These are phyloP conservation scores for Xerocomus minutiporus DNA, from an alignment of 1,284 basidiomycete genomes.

Conservation along the genomic window DNA sequence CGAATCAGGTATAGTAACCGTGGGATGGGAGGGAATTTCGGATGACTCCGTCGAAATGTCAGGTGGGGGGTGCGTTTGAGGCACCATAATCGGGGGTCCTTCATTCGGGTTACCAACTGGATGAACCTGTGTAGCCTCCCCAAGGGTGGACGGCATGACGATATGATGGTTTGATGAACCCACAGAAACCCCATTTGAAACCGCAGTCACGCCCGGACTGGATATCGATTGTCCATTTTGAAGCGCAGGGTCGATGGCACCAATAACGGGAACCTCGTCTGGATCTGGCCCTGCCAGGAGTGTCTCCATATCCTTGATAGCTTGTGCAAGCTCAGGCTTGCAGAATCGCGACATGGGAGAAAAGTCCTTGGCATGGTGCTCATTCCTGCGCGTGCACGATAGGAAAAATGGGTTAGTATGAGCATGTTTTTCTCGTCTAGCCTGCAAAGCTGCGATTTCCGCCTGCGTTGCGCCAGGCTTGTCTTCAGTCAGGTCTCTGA, in stretches of 20 bases:
- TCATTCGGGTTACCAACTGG: conserved; percentile 9
- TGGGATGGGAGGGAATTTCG: conserved; percentile 42
- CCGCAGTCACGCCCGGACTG: conserved; percentile 1
- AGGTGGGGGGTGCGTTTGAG: conserved; percentile 13
- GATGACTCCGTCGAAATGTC: conserved; percentile 16
- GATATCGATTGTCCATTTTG: conserved; percentile 12
- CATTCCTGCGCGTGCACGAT: conserved; percentile 61
- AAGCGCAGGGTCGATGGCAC: conserved; percentile 25
- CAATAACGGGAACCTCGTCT: conserved; percentile 21
- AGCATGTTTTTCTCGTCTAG: conserved; percentile 55
- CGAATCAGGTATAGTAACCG: conserved; percentile 43
- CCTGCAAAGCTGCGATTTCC: conserved; percentile 46
- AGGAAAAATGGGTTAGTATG: conserved; percentile 71
- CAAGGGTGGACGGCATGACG: conserved; percentile 1
- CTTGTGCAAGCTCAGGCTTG: conserved; percentile 56
- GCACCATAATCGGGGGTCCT: conserved; percentile 1
- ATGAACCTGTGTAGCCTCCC: conserved; percentile 11
- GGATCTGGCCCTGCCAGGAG: conserved; percentile 39
- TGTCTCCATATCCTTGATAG: conserved; percentile 63
- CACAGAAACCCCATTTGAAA: conserved; percentile 12
- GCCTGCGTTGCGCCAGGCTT: conserved; percentile 43
- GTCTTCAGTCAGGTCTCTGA: conserved; percentile 60
- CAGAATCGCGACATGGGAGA: conserved; percentile 78
- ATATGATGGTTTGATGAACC: conserved; percentile 10
- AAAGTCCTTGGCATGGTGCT: conserved; percentile 66